Evolutionary conservation across 2,329 filamentous ascomycete species (phyloP).

Genomic region (Fusarium napiforme): DNA sequence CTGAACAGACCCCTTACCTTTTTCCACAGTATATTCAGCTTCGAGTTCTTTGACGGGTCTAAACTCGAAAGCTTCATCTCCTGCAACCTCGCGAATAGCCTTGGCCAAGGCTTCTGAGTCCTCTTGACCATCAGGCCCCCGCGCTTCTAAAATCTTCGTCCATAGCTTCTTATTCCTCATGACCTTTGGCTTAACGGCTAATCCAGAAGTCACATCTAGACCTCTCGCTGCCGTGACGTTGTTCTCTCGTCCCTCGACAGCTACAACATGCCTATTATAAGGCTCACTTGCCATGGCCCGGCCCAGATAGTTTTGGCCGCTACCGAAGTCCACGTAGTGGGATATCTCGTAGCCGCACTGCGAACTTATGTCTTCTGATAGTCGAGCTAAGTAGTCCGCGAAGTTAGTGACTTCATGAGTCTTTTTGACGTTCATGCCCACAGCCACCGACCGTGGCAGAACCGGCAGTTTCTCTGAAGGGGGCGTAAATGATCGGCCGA

Average conservation of each 20-base stretch:
- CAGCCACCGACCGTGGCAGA: slow-evolving; percentile 76
- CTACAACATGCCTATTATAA: slow-evolving; percentile 87
- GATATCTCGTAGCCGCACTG: slow-evolving; percentile 72
- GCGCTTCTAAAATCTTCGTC: slow-evolving; percentile 60
- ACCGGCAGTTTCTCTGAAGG: slow-evolving; percentile 60
- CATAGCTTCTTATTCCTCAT: slow-evolving; percentile 87
- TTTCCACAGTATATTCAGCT: slow-evolving; percentile 64
- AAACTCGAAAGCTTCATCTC: slow-evolving; percentile 54
- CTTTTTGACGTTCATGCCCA: slow-evolving; percentile 98
- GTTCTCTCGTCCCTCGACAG: slow-evolving; percentile 86
- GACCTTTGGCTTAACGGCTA: slow-evolving; percentile 77
- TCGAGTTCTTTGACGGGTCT: slow-evolving; percentile 61
- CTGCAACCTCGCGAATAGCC: slow-evolving; percentile 50
- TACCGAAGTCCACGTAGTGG: slow-evolving; percentile 95
- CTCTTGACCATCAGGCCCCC: slow-evolving; percentile 47
- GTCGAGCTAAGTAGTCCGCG: slow-evolving; percentile 79
- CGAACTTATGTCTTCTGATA: slow-evolving; percentile 67
- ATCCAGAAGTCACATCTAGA: slow-evolving; percentile 83
- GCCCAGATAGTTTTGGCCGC: slow-evolving; percentile 95
- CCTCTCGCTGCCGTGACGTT: slow-evolving; percentile 88
- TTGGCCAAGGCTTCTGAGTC: slow-evolving; percentile 54
- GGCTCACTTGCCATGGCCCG: slow-evolving; percentile 85
- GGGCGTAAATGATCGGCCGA: slow-evolving; percentile 70
- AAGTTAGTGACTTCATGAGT: slow-evolving; percentile 93
- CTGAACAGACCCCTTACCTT: slow-evolving; percentile 76